Conservation (phyloP, 257 asterid species). For the Nicotiana benthamiana region DNA sequence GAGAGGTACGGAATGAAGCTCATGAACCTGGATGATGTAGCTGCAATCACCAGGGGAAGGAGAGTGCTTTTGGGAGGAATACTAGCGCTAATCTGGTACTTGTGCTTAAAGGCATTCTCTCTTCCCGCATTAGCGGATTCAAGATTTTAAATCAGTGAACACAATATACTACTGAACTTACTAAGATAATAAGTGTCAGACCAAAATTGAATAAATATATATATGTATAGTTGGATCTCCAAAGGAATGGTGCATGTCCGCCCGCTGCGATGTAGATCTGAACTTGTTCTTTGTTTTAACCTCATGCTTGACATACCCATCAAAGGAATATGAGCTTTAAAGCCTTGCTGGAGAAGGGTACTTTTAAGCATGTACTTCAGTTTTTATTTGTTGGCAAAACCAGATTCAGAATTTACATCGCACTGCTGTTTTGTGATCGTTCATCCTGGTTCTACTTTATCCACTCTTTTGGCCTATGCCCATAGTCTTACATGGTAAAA, state of each 20-base stretch:
- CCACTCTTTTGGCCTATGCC: too few species aligned
- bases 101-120: constrained; percentile 19
- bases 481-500: too few species aligned
- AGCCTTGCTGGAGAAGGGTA: not conserved
- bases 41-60: constrained; percentile 10
- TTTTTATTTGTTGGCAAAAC: not conserved
- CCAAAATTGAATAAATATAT: not conserved
- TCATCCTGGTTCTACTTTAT: not conserved
- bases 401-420: not conserved
- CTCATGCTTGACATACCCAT: not conserved
- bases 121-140: not conserved
- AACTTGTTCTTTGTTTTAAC: not conserved
- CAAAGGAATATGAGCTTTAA: not conserved
- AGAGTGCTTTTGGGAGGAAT: constrained; percentile 16
- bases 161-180: not conserved
- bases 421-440: not conserved
- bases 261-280: not conserved
- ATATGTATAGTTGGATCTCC: not conserved
- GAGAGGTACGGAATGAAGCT: constrained; percentile 16
- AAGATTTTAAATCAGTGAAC: not conserved
- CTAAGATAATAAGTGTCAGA: not conserved
- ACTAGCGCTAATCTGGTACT: constrained; percentile 23
- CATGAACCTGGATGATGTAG: constrained; percentile 10
- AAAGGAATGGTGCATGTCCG: not conserved
- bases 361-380: not conserved